Evolutionary conservation across 495 filamentous ascomycete genomes (phyloP), one percentile per base, ranked within the genome.

Genomic region (Pseudotulostoma volvatum): DNA sequence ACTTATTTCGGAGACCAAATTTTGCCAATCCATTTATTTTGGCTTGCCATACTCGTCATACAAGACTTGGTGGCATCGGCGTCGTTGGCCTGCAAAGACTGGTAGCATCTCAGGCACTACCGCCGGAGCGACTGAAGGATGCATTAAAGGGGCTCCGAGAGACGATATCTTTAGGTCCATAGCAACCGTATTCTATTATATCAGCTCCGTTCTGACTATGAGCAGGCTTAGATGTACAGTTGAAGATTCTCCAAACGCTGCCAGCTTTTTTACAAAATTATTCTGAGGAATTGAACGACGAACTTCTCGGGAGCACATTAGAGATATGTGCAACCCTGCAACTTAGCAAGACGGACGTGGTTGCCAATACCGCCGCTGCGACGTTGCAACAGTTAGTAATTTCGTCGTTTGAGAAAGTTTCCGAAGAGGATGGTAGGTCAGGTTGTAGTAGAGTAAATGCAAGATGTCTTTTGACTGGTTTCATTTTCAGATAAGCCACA

Each of bases 241-340:
- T 97, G 36, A 97, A 95, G 59, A 92, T 96, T 19, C 64, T 97
- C 13, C 90, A 97, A 53, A 82, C 86, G 0, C 62, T 97, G 20
- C 90, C 92, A n/a, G 80, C 85, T 1, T 52, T 97, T 28, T 61
- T 95, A 5, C 86, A 95, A 45, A 90, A 90, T 53, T 96, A 95
- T 60, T 76, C 83, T 0, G 70, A 71, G 40, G 79, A 87, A 32
- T 57, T 97, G 18, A 75, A 76, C 37, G 84, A 81, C 2, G 79
- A 87, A 36, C 67, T 94, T 11, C 67, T 96, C 28, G 79, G 77
- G 21, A 81, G 71, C 18, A 76, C 81, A 2, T 65, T 97, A 45
- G 81, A 92, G 51, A 81, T 94, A 55, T 96, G 90, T 56, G 86
- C 85, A 25, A 79, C 80, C 34, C 55, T 97, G 33, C 86, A 95